These are phyloP conservation scores for Quercus berberidifolia DNA, from an alignment of 306 rosid species.

Conservation along the genomic window DNA sequence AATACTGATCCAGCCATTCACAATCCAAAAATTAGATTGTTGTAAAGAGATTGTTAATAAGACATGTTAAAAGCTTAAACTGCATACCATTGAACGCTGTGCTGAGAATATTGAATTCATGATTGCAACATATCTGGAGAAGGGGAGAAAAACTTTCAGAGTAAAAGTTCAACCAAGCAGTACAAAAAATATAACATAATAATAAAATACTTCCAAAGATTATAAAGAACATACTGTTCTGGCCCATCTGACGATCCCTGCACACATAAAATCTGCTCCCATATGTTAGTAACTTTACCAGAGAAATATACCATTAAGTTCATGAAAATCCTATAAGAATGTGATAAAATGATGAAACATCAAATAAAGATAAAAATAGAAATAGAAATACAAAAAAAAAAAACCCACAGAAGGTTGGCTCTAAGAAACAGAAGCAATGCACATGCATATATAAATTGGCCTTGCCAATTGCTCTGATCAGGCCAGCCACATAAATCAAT, in stretches of 20 bases:
- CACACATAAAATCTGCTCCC: constrained; percentile 78
- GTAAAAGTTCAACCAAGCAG: constrained; percentile 17
- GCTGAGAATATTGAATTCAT: constrained; percentile 98
- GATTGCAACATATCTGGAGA: constrained; percentile 89
- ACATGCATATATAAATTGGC: background rate
- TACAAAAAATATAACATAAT: background rate
- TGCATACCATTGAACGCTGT: constrained; percentile 66
- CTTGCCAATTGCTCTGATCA: background rate
- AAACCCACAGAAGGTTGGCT: background rate
- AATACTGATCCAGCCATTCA: background rate
- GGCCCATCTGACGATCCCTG: constrained; percentile 97
- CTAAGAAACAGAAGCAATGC: background rate
- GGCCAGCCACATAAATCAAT: background rate
- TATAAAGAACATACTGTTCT: constrained; percentile 60
- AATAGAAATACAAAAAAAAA: background rate
- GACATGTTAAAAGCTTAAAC: constrained; percentile 8
- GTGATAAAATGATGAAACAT: background rate
- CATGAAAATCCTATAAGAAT: background rate
- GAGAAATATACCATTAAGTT: background rate
- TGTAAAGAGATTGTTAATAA: background rate
- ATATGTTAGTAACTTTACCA: constrained; percentile 24
- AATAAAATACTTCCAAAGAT: background rate
- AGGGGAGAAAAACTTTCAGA: constrained; percentile 11
- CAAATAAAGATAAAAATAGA: background rate
- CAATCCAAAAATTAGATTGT: background rate